phyloP scores from a whole-genome alignment of 2,329 filamentous ascomycete genomes.

The Sporothrix mexicana region DNA sequence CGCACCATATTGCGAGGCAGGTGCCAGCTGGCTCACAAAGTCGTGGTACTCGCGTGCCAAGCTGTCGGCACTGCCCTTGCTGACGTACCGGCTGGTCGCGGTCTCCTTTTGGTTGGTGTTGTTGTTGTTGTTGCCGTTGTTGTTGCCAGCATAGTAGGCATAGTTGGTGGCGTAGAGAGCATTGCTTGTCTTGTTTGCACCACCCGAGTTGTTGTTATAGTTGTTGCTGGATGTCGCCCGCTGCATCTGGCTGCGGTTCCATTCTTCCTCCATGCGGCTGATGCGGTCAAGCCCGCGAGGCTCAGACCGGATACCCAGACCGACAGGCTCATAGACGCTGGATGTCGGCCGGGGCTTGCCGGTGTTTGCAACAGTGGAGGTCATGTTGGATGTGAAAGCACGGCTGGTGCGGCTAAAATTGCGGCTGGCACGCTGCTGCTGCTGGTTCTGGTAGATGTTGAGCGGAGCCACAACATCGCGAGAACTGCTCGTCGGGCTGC shows the following conservation, averaged over 20 bases:
- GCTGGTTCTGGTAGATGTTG: constrained; percentile 2
- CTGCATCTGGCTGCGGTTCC: constrained; percentile 26
- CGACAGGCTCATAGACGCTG: constrained; percentile 31
- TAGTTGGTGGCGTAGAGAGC: constrained; percentile 22
- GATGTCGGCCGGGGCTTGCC: constrained; percentile 15
- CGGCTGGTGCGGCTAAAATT: constrained; percentile 28
- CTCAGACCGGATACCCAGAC: not conserved
- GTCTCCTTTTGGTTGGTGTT: not conserved
- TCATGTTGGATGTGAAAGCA: not conserved
- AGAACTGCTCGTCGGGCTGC: not conserved
- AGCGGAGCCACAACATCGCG: not conserved
- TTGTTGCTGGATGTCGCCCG: not conserved
- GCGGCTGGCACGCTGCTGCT: constrained; percentile 18
- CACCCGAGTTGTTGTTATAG: not conserved
- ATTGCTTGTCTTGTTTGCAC: not conserved
- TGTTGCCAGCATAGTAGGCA: constrained; percentile 17
- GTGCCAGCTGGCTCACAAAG: constrained; percentile 33
- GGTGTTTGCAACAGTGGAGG: not conserved
- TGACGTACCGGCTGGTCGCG: constrained; percentile 14
- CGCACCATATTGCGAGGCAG: constrained; percentile 17
- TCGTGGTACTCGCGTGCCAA: constrained; percentile 32
- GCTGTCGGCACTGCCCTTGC: constrained; percentile 29
- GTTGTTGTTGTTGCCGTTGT: not conserved
- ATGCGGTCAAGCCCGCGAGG: constrained; percentile 24
- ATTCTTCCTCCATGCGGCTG: constrained; percentile 30